Percentiles rank a stretch among this genome's conserved stretches.
phyloP scores from a whole-genome alignment of 805 yeast species.

The Candida rishiriensis region DNA sequence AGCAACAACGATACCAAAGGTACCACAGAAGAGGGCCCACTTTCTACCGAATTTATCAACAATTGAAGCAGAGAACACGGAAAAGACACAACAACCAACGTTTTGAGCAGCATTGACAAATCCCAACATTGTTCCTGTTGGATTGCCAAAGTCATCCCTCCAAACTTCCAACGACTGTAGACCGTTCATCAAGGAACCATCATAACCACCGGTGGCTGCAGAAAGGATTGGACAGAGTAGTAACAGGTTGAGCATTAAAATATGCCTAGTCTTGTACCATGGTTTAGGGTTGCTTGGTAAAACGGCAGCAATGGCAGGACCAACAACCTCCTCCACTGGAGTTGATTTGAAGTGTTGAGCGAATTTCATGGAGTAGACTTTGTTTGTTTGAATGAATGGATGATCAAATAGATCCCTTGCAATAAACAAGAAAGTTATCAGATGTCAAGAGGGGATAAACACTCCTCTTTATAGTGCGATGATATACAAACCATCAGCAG shows the following conservation, averaged over 20 bases:
- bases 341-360: slow-evolving; percentile 2
- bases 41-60: slow-evolving; percentile 55
- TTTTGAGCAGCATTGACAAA: slow-evolving; percentile 33
- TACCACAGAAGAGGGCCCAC: slow-evolving; percentile 48
- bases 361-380: too few species aligned
- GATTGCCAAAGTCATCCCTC: slow-evolving; percentile 30
- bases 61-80: slow-evolving; percentile 30
- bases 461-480: too few species aligned
- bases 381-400: too few species aligned
- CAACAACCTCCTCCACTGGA: slow-evolving; percentile 17
- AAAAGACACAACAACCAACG: slow-evolving; percentile 33
- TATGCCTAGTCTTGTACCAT: slow-evolving; percentile 35
- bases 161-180: slow-evolving; percentile 38
- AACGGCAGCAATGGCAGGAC: slow-evolving; percentile 15
- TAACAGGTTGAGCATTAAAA: slow-evolving; percentile 33
- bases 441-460: too few species aligned
- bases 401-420: too few species aligned
- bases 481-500: too few species aligned
- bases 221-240: slow-evolving; percentile 31
- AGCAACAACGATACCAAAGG: slow-evolving; percentile 50
- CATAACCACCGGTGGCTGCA: slow-evolving; percentile 41
- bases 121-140: slow-evolving; percentile 31
- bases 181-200: slow-evolving; percentile 43
- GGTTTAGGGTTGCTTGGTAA: slow-evolving; percentile 24
- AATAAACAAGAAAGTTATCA: too few species aligned